Percentiles rank a stretch among this genome's conserved stretches.
Evolutionary conservation across 345 rosid species (phyloP).

Genomic region (Eucalyptus melliodora): DNA sequence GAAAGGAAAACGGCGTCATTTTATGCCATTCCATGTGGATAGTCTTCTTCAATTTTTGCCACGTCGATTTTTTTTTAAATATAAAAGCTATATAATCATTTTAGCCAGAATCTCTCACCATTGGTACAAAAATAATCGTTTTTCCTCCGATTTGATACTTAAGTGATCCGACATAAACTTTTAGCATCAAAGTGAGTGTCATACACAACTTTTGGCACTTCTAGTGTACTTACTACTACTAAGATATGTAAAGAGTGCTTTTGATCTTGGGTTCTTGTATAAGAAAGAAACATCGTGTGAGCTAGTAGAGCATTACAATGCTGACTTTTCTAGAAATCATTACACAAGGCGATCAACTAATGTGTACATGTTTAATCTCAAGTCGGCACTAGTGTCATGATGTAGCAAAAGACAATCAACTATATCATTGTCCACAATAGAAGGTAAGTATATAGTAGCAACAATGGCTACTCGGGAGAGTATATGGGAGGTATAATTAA

Average conservation of each 20-base stretch:
- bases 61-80: no score
- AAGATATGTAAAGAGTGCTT: no score
- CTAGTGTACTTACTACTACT: background rate
- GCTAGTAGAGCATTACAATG: background rate
- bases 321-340: background rate
- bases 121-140: rapidly evolving
- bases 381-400: background rate
- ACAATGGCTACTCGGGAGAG: background rate
- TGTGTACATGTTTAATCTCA: no score
- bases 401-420: background rate
- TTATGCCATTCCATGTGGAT: no score
- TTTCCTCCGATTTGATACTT: no score
- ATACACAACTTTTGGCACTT: no score
- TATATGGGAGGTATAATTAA: background rate
- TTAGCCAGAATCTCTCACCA: rapidly evolving
- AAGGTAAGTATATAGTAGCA: background rate
- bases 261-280: no score
- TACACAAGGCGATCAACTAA: background rate
- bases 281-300: background rate
- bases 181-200: no score
- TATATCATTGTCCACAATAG: background rate
- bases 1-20: no score
- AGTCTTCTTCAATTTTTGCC: no score
- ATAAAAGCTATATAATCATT: rapidly evolving
- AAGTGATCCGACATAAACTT: no score